Evolutionary conservation across 257 asterid genomes (phyloP).

Genomic region (Ilex aquifolium): DNA sequence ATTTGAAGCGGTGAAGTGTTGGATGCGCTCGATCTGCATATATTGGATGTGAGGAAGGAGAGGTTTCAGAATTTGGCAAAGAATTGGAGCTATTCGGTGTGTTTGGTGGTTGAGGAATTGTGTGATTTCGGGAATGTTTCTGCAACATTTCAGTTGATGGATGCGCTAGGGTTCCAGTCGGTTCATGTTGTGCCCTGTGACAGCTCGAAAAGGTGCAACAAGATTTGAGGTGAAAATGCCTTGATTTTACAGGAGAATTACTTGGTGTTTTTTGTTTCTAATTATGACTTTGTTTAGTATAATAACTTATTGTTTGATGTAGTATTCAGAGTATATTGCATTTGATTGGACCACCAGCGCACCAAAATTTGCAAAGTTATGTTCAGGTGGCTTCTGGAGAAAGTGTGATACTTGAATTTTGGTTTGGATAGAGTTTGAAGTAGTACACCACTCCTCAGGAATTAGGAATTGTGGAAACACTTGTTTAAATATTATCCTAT

Average conservation of each 20-base stretch:
- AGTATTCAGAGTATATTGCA: too few species aligned
- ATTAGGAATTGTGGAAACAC: too few species aligned
- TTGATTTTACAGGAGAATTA: not conserved
- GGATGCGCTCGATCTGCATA: slow-evolving; percentile 65
- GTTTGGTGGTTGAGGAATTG: slow-evolving; percentile 93
- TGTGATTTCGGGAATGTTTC: slow-evolving; percentile 85
- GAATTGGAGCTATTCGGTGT: slow-evolving; percentile 71
- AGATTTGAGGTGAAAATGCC: slow-evolving; percentile 33
- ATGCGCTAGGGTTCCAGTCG: slow-evolving; percentile 84
- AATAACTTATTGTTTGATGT: too few species aligned
- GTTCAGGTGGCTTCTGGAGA: too few species aligned
- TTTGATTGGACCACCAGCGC: too few species aligned
- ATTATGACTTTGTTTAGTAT: too few species aligned
- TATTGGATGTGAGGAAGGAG: slow-evolving; percentile 77
- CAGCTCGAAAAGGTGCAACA: slow-evolving; percentile 65
- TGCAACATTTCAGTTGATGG: slow-evolving; percentile 84
- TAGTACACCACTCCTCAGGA: too few species aligned
- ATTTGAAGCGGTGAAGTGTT: slow-evolving; percentile 56
- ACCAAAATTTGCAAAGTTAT: too few species aligned
- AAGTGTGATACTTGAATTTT: too few species aligned
- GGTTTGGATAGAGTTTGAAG: too few species aligned
- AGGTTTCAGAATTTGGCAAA: slow-evolving; percentile 65
- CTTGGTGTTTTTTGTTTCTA: not conserved
- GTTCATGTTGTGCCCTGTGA: slow-evolving; percentile 75
- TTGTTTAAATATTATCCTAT: too few species aligned